A percentile compares a stretch with the other conserved stretches of the same genome.
Evolutionary conservation across 805 yeast species (phyloP).

Genomic region (Cyberlindnera amylophila): DNA sequence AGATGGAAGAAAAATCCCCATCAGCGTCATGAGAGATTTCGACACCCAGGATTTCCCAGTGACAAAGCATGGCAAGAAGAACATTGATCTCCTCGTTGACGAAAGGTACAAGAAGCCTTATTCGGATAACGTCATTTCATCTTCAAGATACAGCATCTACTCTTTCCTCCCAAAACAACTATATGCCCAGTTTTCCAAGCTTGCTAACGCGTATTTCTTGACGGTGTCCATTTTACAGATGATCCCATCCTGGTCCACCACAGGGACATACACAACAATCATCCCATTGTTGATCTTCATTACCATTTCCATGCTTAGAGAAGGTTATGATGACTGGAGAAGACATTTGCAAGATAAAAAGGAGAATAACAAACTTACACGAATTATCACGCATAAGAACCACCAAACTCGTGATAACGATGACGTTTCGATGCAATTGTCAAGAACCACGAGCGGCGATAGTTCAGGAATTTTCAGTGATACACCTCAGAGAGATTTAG

Average conservation of each 20-base stretch:
- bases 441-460: no score
- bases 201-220: constrained; percentile 90
- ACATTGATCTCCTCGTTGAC: constrained; percentile 47
- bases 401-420: no score
- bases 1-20: constrained; percentile 75
- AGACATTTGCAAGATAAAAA: constrained; percentile 81
- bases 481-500: neutral
- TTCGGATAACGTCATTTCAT: constrained; percentile 66
- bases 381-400: constrained; percentile 35
- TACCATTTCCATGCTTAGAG: constrained; percentile 83
- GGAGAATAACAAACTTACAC: constrained; percentile 63
- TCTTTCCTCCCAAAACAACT: constrained; percentile 86
- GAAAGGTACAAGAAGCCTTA: constrained; percentile 65
- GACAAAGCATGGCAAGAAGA: constrained; percentile 20
- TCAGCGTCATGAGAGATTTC: constrained; percentile 41
- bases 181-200: constrained; percentile 84
- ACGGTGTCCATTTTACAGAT: constrained; percentile 88
- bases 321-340: constrained; percentile 89
- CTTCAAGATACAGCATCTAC: constrained; percentile 78
- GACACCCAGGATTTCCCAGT: constrained; percentile 30
- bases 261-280: constrained; percentile 93
- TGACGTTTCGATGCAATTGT: no score
- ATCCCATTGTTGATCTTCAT: constrained; percentile 84
- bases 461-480: neutral
- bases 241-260: constrained; percentile 97